Evolutionary conservation across 1,284 basidiomycete genomes (phyloP), one percentile per base, ranked within the genome.

Genomic region (Athelia sp.): DNA sequence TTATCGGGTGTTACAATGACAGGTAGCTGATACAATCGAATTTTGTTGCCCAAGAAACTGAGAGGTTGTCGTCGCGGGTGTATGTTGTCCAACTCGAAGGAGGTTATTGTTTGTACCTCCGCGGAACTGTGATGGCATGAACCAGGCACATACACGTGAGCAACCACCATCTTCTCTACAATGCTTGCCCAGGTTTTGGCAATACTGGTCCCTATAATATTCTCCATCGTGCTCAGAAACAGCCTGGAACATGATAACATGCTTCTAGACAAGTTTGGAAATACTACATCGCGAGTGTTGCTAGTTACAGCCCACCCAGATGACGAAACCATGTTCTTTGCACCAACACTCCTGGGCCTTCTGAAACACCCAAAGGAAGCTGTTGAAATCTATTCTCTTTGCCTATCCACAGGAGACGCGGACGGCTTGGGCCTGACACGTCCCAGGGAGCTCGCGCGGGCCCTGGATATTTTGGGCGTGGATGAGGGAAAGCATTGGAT

Each of bases 301-400:
- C 62, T 94, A 2, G 67, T 95, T 42, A 93, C 90, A 0, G 90
- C 92, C 10, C 92, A 95, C 59, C 92, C 92, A 2, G 93, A 96
- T 62, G 93, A 96, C 62, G 93, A 96, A 69, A 84, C 83, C 61
- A 82, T 95, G 76, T 97, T 97, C 74, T 97, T 97, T 62, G 86
- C 84, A 0, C 93, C 93, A 0, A 87, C 87, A 0, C 62, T 96
- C 11, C 70, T 83, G 23, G 73, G 82, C 2, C 69, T 89, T 15
- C 57, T 54, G 42, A 22, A n/a, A 56, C 49, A 38, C 43, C 44
- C 18, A 34, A 24, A 44, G n/a, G 48, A 49, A 6, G 47, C 47
- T 22, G 45, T 50, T 2, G 61, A 74, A 22, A 47, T 84, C 1
- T 78, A 72, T 56, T 81, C 80, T 2, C 57, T 87, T 17, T 86